Base-by-base conservation (phyloP, 805 yeast species). In the Starmera pachycereana region DNA sequence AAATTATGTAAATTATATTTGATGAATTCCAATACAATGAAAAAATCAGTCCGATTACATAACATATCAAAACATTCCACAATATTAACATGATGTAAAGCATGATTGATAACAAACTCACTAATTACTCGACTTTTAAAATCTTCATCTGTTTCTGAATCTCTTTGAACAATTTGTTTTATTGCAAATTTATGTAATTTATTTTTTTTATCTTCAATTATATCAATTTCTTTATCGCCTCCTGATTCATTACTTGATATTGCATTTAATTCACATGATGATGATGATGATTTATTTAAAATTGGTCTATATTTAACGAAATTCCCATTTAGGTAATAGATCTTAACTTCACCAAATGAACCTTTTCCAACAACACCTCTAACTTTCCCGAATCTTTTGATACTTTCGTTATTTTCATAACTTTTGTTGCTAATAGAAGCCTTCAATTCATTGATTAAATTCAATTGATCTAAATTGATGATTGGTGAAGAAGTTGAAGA, bases 61-160 rank as follows among this genome's bases (percentile, higher is more conserved):
- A 89, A 75, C 38, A 89, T 69, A 60, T 84, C 96, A 50, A 76
- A 75, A 8, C 84, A 85, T 57, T 78, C 80, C 51, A 74, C 86
- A 47, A 85, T 77, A 60, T 86, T 87, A 55, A 72, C 76, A 65
- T 71, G 92, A 47, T 77, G 81, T 56, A 82, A 68, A 28, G 85
- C 81, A 32, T 78, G 78, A 1, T 95, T 79, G 37, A 89, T 84
- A 57, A 92, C 85, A 66, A 90, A 89, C 56, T 92, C 97, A 8
- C 95, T 81, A 12, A 94, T 81, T 40, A 87, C 77, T 16, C 97
- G 73, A 39, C 96, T 97, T 51, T 90, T 69, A 22, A 92, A 96
- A 62, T 92, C 97, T 54, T 96, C 76, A 62, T 89, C 95, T 1
- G 97, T 96, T 56, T 88, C 90, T 60, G 88, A 96, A 51, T 90